A percentile compares a stretch with the other conserved stretches of the same genome.
These are phyloP conservation scores for Cydonia oblonga DNA, from an alignment of 331 rosid genomes.

Conservation along the genomic window DNA sequence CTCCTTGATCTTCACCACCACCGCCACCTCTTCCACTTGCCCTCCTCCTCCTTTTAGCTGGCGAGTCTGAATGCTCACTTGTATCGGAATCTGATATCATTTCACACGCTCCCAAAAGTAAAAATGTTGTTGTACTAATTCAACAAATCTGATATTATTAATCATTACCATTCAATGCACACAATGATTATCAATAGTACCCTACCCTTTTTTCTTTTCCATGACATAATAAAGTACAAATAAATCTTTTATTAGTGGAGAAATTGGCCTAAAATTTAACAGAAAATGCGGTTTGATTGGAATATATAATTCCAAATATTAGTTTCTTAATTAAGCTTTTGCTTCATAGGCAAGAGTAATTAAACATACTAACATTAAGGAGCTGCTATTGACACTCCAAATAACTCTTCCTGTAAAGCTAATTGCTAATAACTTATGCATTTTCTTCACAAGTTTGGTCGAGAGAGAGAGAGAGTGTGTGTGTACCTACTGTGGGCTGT, in stretches of 20 bases:
- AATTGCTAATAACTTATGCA: neutral
- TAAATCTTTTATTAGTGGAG: neutral
- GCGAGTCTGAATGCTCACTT: constrained; percentile 34
- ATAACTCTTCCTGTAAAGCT: neutral
- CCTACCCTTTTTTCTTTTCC: neutral
- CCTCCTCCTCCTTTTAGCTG: constrained; percentile 35
- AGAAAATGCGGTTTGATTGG: neutral
- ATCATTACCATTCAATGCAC: constrained; percentile 2
- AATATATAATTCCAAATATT: too few species aligned
- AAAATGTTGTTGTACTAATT: constrained; percentile 2
- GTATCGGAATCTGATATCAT: constrained; percentile 30
- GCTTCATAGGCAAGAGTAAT: neutral
- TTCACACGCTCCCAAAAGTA: constrained; percentile 26
- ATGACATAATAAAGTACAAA: neutral
- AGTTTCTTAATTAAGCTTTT: neutral
- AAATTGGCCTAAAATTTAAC: neutral
- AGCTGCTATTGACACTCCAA: neutral
- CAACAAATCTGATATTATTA: neutral
- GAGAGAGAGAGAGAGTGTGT: neutral
- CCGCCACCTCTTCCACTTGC: constrained; percentile 5
- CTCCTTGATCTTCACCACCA: constrained; percentile 13
- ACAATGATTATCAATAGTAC: neutral
- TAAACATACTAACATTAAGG: neutral
- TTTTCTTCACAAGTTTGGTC: neutral
- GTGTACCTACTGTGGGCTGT: constrained; percentile 39